Percentiles rank a stretch among this genome's conserved stretches.
Conservation (phyloP, 192 early-diverging fungal species). For the Coemansia sp. region DNA sequence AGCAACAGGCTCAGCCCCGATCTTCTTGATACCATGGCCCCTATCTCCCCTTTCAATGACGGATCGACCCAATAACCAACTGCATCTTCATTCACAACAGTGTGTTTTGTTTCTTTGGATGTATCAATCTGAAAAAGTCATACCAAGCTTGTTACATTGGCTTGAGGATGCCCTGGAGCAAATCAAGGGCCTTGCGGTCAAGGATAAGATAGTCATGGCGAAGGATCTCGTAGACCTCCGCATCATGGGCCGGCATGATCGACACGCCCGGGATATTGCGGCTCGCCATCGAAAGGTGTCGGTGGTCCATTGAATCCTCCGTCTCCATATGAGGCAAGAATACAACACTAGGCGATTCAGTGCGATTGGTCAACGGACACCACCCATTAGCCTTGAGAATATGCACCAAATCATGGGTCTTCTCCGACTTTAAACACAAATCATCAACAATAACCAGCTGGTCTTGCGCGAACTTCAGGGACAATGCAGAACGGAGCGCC, state of each 20-base stretch:
- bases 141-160: constrained; percentile 24
- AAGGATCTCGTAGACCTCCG: constrained; percentile 68
- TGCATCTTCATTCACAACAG: too few species aligned
- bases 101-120: too few species aligned
- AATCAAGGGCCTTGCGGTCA: constrained; percentile 64
- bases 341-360: constrained; percentile 24
- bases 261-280: constrained; percentile 64
- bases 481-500: constrained; percentile 80
- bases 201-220: constrained; percentile 67
- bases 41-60: too few species aligned
- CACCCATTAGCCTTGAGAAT: constrained; percentile 45
- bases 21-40: constrained; percentile 4
- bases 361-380: constrained; percentile 22
- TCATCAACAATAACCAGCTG: constrained; percentile 85
- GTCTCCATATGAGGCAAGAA: constrained; percentile 39
- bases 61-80: too few species aligned
- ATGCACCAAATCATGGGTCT: constrained; percentile 61
- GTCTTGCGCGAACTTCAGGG: constrained; percentile 86
- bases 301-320: constrained; percentile 21
- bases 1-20: constrained; percentile 26
- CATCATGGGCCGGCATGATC: constrained; percentile 61
- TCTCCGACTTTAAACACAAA: constrained; percentile 55
- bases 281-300: constrained; percentile 61
- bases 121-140: neutral
- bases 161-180: constrained; percentile 59